Conservation (phyloP, 179 eudicot genomes). For the Carnegiea gigantea region DNA sequence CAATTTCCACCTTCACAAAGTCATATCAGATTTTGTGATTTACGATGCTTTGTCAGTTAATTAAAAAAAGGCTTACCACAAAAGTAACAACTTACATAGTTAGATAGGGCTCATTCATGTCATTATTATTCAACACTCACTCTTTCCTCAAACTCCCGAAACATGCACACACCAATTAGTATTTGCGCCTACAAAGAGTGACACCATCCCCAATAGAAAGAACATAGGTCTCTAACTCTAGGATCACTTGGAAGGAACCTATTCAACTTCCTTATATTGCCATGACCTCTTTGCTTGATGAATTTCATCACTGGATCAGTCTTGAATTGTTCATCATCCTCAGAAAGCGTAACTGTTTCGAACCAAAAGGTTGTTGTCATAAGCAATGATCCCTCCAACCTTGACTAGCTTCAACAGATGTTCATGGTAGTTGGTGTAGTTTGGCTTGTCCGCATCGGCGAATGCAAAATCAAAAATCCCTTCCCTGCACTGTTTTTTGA, state of each 20-base stretch:
- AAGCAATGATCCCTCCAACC: conserved; percentile 41
- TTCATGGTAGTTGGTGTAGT: conserved; percentile 45
- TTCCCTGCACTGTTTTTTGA: conserved; percentile 27
- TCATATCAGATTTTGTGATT: no score
- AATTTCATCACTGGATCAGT: conserved; percentile 12
- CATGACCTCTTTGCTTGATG: neutral
- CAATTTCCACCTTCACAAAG: no score
- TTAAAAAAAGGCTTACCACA: no score
- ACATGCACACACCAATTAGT: neutral
- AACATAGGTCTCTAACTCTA: conserved; percentile 28
- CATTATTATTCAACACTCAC: neutral
- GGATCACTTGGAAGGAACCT: conserved; percentile 27
- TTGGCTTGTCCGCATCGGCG: conserved; percentile 51
- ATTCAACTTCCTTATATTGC: conserved; percentile 13
- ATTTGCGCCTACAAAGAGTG: conserved; percentile 34
- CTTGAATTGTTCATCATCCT: conserved; percentile 22
- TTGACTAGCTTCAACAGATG: conserved; percentile 38
- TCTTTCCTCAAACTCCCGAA: no score
- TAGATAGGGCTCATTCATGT: no score
- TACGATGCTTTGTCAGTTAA: neutral
- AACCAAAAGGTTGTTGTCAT: conserved; percentile 37
- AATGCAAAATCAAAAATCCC: conserved; percentile 45
- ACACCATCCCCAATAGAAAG: conserved; percentile 32
- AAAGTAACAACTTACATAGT: no score
- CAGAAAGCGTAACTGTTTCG: conserved; percentile 23